A percentile compares a stretch with the other conserved stretches of the same genome.
Evolutionary conservation across 1,284 basidiomycete species (phyloP).

Genomic region (Blastosporella zonata): DNA sequence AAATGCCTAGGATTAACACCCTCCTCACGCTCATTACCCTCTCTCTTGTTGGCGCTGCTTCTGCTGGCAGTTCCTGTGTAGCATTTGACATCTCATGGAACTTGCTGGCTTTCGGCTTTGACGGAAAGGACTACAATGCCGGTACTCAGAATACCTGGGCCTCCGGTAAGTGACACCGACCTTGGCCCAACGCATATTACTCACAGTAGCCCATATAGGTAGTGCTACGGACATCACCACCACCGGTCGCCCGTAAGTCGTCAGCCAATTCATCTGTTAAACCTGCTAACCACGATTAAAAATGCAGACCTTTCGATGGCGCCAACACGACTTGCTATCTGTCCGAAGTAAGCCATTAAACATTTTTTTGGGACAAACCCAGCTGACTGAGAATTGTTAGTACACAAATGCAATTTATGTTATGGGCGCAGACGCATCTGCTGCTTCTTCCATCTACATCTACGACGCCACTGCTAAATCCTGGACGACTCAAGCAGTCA

Average conservation of each 20-base stretch:
- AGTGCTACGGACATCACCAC: conserved; percentile 63
- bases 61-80: conserved; percentile 53
- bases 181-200: background rate
- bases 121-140: conserved; percentile 73
- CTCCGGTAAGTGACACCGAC: conserved; percentile 38
- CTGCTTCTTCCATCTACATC: conserved; percentile 63
- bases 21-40: conserved; percentile 58
- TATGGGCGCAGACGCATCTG: conserved; percentile 67
- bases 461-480: conserved; percentile 61
- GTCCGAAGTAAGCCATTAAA: conserved; percentile 44
- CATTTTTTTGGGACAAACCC: background rate
- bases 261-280: background rate
- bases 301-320: conserved; percentile 62
- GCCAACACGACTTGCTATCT: conserved; percentile 69
- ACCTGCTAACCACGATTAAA: background rate
- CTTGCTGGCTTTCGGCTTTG: conserved; percentile 68
- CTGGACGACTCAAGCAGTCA: conserved; percentile 62
- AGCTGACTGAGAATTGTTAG: conserved; percentile 29
- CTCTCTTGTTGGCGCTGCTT: conserved; percentile 37
- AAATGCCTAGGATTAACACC: conserved; percentile 36
- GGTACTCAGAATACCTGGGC: conserved; percentile 64
- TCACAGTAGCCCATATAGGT: conserved; percentile 30
- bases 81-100: conserved; percentile 71
- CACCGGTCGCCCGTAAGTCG: conserved; percentile 63
- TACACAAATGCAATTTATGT: conserved; percentile 80